Evolutionary conservation across 495 filamentous ascomycete genomes (phyloP), one percentile per base, ranked within the genome.

Genomic region (Amphirosellinia nigrospora): DNA sequence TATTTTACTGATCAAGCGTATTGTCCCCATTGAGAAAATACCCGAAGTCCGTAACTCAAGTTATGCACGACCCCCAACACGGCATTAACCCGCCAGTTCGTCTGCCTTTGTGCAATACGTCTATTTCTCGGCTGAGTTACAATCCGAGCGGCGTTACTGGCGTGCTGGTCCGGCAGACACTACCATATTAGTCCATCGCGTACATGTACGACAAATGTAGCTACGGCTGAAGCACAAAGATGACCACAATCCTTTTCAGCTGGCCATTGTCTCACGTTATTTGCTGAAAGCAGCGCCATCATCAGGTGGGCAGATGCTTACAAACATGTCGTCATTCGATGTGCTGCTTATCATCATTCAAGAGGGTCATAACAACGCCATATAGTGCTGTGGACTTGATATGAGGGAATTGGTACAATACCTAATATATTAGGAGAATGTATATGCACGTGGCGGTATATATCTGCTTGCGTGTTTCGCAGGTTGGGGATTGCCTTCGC

Each of bases 51-150:
- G 55, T 16, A 1, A 9, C 55, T n/a, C 32, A 36, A 36, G 32
- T 58, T 58, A 36, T 58, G 32, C 55, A 58, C 53, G 10, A 58
- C 53, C 53, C 53, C 32, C 53, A 56, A 34, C 52, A 28, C 26
- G 13, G 30, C 10, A 16, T 56, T 16, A 28, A 2, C 52, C 2
- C 1, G 52, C 28, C 21, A 28, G 23, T 55, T 30, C 8, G 52
- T 34, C 9, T 56, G 52, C 52, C 7, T 4, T 58, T 58, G 55
- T 58, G 55, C 55, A 58, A 58, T 26, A 2, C 26, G 26, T 16
- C 26, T 10, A 53, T 30, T 30, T 30, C 50, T 53, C 50, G 50
- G 50, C 50, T 53, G 5, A 30, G 50, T 30, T 2, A 15, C 13
- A 53, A 28, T 13, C 50, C 4, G 30, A 53, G n/a, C 50, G 19